These are phyloP conservation scores for Colletotrichum echinochloae DNA, from an alignment of 2,329 filamentous ascomycete species.

Conservation along the genomic window DNA sequence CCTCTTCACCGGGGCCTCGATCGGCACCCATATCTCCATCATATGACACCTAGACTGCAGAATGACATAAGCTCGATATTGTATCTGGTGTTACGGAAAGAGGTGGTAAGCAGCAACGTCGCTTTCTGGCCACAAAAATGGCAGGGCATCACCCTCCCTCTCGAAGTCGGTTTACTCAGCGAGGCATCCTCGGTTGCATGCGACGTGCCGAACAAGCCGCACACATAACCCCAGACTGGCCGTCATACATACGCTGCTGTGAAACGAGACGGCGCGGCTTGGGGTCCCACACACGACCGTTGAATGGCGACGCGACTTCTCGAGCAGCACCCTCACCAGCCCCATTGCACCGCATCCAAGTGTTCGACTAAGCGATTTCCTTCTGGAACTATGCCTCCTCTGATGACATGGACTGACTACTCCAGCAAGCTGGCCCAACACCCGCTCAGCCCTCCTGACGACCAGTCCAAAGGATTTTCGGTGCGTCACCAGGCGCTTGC, in stretches of 20 bases:
- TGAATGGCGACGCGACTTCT: background rate
- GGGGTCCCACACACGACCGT: background rate
- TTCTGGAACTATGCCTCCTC: background rate
- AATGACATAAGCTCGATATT: slow-evolving; percentile 17
- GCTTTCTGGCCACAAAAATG: background rate
- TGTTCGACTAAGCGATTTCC: background rate
- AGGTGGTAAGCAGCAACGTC: slow-evolving; percentile 25
- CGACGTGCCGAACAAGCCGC: background rate
- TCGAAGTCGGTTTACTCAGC: slow-evolving; percentile 4
- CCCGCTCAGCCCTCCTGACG: slow-evolving; percentile 24
- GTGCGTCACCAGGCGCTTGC: slow-evolving; percentile 21
- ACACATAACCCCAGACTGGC: slow-evolving; percentile 11
- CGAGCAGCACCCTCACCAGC: background rate
- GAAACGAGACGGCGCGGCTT: background rate
- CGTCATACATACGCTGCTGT: background rate
- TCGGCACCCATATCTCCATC: background rate
- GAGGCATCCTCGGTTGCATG: background rate
- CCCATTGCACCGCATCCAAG: background rate
- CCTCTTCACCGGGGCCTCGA: background rate
- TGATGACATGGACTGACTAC: background rate
- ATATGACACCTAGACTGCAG: slow-evolving; percentile 1
- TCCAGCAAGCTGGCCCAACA: background rate
- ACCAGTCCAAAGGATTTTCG: slow-evolving; percentile 35
- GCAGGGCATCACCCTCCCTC: background rate
- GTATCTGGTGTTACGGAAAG: background rate